Conservation (phyloP, 768 basidiomycete genomes). For the Ephemerocybe angulata region DNA sequence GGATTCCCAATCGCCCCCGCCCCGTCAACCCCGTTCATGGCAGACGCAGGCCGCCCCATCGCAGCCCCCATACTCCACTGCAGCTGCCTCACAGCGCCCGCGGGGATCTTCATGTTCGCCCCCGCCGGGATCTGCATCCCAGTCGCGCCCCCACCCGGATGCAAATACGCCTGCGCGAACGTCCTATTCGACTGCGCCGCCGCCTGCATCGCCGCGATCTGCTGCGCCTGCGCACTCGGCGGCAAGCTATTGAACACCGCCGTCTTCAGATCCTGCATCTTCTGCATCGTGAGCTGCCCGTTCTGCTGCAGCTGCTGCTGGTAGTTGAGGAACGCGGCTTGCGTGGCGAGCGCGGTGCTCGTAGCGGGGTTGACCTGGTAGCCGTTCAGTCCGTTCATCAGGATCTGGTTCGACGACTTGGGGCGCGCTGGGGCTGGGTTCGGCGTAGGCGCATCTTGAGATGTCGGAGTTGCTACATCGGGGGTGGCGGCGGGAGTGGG, state of each 20-base stretch:
- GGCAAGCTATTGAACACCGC: no score
- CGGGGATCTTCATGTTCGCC: conserved; percentile 36
- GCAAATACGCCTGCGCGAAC: conserved; percentile 20
- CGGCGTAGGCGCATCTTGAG: conserved; percentile 18
- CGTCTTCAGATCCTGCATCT: conserved; percentile 60
- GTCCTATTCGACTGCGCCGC: conserved; percentile 23
- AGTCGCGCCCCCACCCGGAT: conserved; percentile 3
- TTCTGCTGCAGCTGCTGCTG: conserved; percentile 31
- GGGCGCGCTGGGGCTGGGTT: conserved; percentile 31
- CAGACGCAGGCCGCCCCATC: conserved; percentile 30
- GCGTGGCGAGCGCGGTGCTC: no score
- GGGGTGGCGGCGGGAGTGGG: conserved; percentile 26
- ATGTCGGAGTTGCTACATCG: conserved; percentile 12
- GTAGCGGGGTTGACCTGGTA: conserved; percentile 45
- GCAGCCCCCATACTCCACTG: conserved; percentile 33
- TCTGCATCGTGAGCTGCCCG: conserved; percentile 48
- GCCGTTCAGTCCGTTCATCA: conserved; percentile 35
- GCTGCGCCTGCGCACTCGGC: conserved; percentile 38
- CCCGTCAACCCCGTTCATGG: conserved; percentile 27
- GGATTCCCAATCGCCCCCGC: no score
- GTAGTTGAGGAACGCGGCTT: conserved; percentile 29
- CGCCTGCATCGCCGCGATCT: conserved; percentile 33
- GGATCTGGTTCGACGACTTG: conserved; percentile 42
- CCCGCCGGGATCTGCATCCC: conserved; percentile 28
- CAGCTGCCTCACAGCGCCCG: conserved; percentile 37